Base-by-base conservation (phyloP, 805 yeast species). In the Yamadazyma nakazawae region DNA sequence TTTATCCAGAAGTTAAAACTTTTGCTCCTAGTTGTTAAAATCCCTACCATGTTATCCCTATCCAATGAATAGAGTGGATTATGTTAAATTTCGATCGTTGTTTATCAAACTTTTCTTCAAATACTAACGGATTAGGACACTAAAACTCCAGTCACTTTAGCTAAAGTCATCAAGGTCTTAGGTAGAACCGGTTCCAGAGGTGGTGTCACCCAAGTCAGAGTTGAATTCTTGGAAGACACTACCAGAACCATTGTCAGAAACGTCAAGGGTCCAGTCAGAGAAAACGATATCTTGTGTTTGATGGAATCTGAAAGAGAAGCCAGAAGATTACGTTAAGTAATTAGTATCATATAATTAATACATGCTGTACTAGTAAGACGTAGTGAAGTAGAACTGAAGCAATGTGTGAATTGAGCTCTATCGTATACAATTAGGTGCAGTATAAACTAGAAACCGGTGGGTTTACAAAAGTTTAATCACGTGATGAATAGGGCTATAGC, bases 141-240 rank as follows among this genome's bases (percentile, higher is more conserved):
- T 54, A 80, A 84, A 78, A 83, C 88, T 77, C 96, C 96, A 74
- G 97, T 92, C 70, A 94, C 96, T 82, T 88, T 92, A 79, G 99
- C 98, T 75, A 92, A 92, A 84, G 99, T 92, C 74, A 89, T 89
- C 80, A 94, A 92, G 83, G 98, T 92, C 76, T 84, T 92, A 79
- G 98, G 98, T 77, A 92, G 99, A 81, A 92, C 99, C 85, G 99
- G 99, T 76, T 92, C 99, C 76, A 92, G 98, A 82, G 98, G 98
- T 87, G 97, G 97, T 70, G 76, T 72, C 59, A 72, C 76, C 62
- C 76, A 72, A 63, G 76, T 72, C 59, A 68, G 76, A 67, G 76
- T 72, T 54, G 74, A 72, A 64, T 71, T 72, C 66, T 63, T 72
- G 57, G 76, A 72, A 62, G 76, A 71, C 55, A 57, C 74, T 48